Conservation (phyloP, 495 filamentous ascomycete species). For the Penicillium silybi region DNA sequence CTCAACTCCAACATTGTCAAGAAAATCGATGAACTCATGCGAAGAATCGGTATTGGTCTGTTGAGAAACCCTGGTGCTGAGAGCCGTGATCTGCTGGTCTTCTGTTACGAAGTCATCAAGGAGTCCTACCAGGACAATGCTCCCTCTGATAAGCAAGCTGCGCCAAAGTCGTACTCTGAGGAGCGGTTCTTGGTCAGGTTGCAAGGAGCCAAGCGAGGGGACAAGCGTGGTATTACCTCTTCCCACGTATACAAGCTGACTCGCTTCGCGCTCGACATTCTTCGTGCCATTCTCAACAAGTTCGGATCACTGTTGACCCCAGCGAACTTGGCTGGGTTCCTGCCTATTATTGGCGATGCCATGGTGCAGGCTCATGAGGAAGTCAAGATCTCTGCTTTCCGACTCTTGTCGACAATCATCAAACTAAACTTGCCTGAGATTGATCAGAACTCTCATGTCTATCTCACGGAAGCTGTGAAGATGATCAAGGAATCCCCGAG, state of each 20-base stretch:
- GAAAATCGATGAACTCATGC: conserved; percentile 87
- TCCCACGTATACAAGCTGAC: conserved; percentile 79
- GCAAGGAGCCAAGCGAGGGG: conserved; percentile 65
- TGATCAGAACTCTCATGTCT: conserved; percentile 66
- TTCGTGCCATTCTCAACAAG: conserved; percentile 77
- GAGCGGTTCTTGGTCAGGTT: conserved; percentile 72
- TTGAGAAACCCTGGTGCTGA: conserved; percentile 71
- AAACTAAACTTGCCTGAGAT: conserved; percentile 74
- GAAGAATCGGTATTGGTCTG: conserved; percentile 77
- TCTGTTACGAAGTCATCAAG: conserved; percentile 90
- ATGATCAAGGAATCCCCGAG: conserved; percentile 71
- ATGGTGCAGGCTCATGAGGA: conserved; percentile 81
- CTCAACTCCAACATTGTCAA: conserved; percentile 71
- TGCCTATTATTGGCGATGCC: conserved; percentile 84
- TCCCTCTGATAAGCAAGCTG: conserved; percentile 28
- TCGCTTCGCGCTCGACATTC: conserved; percentile 79
- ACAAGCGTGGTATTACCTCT: conserved; percentile 59
- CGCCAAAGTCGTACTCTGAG: conserved; percentile 52
- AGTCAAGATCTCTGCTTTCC: conserved; percentile 78
- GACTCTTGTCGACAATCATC: conserved; percentile 77
- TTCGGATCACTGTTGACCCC: conserved; percentile 73
- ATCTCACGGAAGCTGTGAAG: conserved; percentile 77
- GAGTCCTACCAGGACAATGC: conserved; percentile 64
- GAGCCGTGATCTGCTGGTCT: conserved; percentile 75
- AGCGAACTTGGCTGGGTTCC: conserved; percentile 73